Conservation (phyloP, 129 eudicot species). For the Chrysanthemum seticuspe region DNA sequence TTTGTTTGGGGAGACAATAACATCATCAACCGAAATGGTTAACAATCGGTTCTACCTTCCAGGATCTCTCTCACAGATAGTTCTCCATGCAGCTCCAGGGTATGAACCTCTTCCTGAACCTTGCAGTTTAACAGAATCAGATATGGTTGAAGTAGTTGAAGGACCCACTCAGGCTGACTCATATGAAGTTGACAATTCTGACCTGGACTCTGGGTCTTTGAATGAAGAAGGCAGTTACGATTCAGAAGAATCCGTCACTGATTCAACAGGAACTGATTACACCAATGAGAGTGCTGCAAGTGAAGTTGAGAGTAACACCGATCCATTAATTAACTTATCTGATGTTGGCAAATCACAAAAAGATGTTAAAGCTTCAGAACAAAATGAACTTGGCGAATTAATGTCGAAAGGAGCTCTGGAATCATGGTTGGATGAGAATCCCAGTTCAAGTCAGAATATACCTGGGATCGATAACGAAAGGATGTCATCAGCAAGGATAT, state of each 20-base stretch:
- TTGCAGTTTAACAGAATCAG: constrained; percentile 50
- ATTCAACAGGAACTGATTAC: constrained; percentile 37
- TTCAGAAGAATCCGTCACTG: constrained; percentile 55
- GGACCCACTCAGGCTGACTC: constrained; percentile 38
- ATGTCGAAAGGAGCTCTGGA: constrained; percentile 75
- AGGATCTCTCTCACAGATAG: constrained; percentile 92
- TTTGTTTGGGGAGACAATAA: constrained; percentile 48
- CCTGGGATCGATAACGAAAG: constrained; percentile 36
- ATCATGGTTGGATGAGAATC: constrained; percentile 87
- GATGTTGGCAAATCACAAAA: constrained; percentile 48
- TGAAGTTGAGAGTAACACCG: constrained; percentile 42
- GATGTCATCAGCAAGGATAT: constrained; percentile 71
- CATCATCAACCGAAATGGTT: constrained; percentile 41
- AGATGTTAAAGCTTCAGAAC: constrained; percentile 23
- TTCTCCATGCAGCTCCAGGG: constrained; percentile 94
- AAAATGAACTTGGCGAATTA: constrained; percentile 8
- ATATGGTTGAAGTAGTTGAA: constrained; percentile 29
- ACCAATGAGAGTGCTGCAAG: constrained; percentile 38
- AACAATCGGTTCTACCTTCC: constrained; percentile 83
- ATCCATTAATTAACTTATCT: constrained; percentile 64
- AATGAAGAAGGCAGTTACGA: constrained; percentile 63
- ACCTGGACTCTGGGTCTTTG: constrained; percentile 54
- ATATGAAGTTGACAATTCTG: constrained; percentile 43
- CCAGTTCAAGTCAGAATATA: constrained; percentile 43
- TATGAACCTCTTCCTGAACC: constrained; percentile 96